Conservation (phyloP, 176 grass and related monocot species). For the Avena eriantha region DNA sequence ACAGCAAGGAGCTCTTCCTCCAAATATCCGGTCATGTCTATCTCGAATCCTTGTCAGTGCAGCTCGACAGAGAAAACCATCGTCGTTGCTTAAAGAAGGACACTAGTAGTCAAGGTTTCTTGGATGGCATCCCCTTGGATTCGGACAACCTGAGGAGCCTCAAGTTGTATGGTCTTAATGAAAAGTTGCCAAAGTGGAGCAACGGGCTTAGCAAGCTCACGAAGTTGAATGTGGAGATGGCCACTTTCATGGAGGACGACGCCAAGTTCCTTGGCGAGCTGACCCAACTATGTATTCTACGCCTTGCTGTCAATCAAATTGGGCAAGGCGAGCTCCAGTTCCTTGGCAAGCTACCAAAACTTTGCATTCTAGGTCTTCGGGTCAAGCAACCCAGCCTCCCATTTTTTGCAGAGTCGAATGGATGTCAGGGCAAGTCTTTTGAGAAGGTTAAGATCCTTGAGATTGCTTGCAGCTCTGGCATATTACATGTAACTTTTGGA, state of each 20-base stretch:
- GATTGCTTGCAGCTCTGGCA: background rate
- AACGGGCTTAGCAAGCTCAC: background rate
- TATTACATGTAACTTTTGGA: background rate
- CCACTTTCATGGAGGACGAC: background rate
- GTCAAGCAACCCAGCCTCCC: background rate
- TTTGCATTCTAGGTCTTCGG: no score
- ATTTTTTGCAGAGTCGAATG: background rate
- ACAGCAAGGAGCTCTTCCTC: background rate
- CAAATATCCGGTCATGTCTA: background rate
- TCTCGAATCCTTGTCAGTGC: no score
- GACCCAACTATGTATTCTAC: background rate
- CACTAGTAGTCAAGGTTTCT: background rate
- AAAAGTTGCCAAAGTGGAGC: background rate
- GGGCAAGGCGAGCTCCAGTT: no score
- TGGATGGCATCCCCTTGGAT: background rate
- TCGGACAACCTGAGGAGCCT: background rate
- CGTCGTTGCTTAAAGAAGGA: no score
- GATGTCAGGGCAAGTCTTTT: background rate
- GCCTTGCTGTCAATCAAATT: no score
- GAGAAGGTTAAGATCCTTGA: background rate
- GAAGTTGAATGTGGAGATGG: background rate
- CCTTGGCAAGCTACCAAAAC: no score
- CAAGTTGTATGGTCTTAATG: background rate
- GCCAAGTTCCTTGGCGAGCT: background rate
- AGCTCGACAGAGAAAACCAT: background rate